Conservation (phyloP, 164 flowering plant genomes). For the Macadamia tetraphylla region DNA sequence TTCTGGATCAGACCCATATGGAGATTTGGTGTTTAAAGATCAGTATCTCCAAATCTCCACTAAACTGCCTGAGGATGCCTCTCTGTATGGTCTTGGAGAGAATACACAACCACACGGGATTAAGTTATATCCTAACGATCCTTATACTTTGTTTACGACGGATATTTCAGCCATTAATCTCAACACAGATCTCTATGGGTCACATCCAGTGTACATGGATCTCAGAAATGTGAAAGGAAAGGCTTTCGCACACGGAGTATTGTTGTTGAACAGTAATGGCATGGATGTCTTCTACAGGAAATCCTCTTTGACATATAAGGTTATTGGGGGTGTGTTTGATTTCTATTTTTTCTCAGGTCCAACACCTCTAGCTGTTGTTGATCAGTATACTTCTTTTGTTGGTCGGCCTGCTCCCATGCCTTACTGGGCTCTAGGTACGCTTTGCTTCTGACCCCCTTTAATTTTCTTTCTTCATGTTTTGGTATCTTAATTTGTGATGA, state of each 20-base stretch:
- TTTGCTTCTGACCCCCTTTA: not conserved
- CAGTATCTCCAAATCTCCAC: slow-evolving; percentile 91
- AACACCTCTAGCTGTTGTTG: slow-evolving; percentile 69
- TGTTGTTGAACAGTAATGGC: slow-evolving; percentile 90
- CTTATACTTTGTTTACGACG: slow-evolving; percentile 82
- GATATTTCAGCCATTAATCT: slow-evolving; percentile 84
- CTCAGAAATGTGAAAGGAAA: slow-evolving; percentile 63
- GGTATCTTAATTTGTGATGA: too few relatives aligned
- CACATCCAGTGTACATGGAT: slow-evolving; percentile 97
- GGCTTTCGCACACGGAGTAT: slow-evolving; percentile 63
- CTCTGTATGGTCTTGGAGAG: slow-evolving; percentile 91
- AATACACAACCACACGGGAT: slow-evolving; percentile 89
- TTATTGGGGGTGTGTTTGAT: slow-evolving; percentile 93
- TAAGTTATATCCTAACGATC: slow-evolving; percentile 68
- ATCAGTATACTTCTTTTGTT: slow-evolving; percentile 75
- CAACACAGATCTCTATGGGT: slow-evolving; percentile 79
- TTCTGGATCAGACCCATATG: slow-evolving; percentile 48
- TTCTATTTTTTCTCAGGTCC: slow-evolving; percentile 91
- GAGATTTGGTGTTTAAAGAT: slow-evolving; percentile 79
- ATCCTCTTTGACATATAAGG: slow-evolving; percentile 73
- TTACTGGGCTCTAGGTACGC: slow-evolving; percentile 90
- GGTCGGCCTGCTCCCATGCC: slow-evolving; percentile 99
- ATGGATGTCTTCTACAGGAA: slow-evolving; percentile 95
- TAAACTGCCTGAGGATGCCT: slow-evolving; percentile 65
- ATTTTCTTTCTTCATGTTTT: too few relatives aligned